Base-by-base conservation (phyloP, 768 basidiomycete genomes). In the Termitomyces sp. region DNA sequence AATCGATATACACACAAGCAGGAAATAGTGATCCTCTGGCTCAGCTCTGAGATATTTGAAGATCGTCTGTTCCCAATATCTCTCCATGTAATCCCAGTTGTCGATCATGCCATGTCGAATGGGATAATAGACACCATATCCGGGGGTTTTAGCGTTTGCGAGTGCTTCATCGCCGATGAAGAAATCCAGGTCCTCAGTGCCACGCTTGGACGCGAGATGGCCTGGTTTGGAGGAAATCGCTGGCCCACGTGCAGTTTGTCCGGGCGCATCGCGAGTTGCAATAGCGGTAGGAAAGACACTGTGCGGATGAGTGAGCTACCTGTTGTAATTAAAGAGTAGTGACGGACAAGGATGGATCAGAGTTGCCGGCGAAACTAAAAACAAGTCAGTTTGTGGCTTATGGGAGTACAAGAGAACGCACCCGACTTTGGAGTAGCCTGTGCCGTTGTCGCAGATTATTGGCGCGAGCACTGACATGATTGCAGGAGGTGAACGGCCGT, bases 21-120 rank as follows among this genome's bases (percentile, higher is more conserved):
- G 83, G 75, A 99, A 98, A 73, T 98, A 91, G 72, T 98, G 97
- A 75, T 98, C 96, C 75, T 98, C 97, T 14, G 97, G 97, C 73
- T 99, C 97, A 8, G 95, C 95, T 57, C 96, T 82, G 60, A 99
- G 80, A 77, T 98, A 98, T 75, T 99, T 98, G 86, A 98, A 99
- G 82, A 98, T 98, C 63, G 90, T 92, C 79, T 99, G 96, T 72
- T 97, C 94, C 97, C 97, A 99, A 75, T 94, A 98, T 30, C 95
- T 81, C 72, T 98, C 96, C 95, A 98, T 98, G 64, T 97, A 86
- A 71, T 95, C 93, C 93, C 93, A 95, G 66, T 97, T 97, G 61
- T 97, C 95, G 67, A 97, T 96, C 88, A 92, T 88, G 26, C 96
- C 96, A 68, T 98, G 97, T 55, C 92, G 83, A 68, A 98, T 98